Evolutionary conservation across 306 rosid species (phyloP).

Genomic region (Fragaria vesca): DNA sequence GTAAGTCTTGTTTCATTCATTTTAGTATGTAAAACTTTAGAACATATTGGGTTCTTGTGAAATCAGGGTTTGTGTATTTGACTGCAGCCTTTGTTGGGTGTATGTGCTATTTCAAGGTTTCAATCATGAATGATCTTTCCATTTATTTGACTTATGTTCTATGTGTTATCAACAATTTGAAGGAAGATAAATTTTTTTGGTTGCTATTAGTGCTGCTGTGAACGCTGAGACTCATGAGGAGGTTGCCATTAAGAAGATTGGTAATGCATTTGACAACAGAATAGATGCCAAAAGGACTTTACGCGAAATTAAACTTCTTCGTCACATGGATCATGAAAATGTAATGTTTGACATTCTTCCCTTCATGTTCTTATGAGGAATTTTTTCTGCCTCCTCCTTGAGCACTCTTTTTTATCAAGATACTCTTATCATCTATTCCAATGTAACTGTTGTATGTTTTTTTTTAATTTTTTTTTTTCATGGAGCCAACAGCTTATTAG

Average conservation of each 20-base stretch:
- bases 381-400: not conserved
- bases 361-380: slow-evolving; percentile 13
- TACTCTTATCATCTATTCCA: not conserved
- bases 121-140: slow-evolving; percentile 2
- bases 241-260: slow-evolving; percentile 98
- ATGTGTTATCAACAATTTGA: slow-evolving; percentile 32
- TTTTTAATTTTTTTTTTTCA: not conserved
- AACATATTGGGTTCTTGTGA: not conserved
- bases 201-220: slow-evolving; percentile 77
- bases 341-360: slow-evolving; percentile 43
- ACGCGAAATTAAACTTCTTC: slow-evolving; percentile 93
- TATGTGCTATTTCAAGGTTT: slow-evolving; percentile 11
- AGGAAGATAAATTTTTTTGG: slow-evolving; percentile 26
- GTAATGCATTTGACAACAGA: slow-evolving; percentile 96
- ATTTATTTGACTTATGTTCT: slow-evolving; percentile 19
- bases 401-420: not conserved
- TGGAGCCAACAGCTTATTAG: slow-evolving; percentile 23
- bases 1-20: not conserved
- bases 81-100: not conserved
- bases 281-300: slow-evolving; percentile 92
- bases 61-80: not conserved
- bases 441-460: not conserved
- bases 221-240: slow-evolving; percentile 80
- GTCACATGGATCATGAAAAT: slow-evolving; percentile 92
- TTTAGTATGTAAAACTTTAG: not conserved